Percentiles rank a stretch among this genome's conserved stretches.
These are phyloP conservation scores for Bertia moriformis DNA, from an alignment of 2,329 filamentous ascomycete species.

Conservation along the genomic window DNA sequence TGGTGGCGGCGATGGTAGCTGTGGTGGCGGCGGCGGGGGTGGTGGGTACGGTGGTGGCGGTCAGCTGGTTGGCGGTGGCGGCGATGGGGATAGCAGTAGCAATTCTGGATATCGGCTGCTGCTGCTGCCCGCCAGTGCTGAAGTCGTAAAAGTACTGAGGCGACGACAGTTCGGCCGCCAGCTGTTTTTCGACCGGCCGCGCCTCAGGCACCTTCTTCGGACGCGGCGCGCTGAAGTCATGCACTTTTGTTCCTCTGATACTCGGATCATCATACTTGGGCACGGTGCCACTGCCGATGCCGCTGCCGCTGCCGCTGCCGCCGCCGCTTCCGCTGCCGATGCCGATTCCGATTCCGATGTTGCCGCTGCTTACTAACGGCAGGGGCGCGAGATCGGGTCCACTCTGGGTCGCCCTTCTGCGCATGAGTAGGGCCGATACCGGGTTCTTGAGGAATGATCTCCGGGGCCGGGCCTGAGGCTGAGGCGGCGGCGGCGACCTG, in stretches of 20 bases:
- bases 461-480: slow-evolving; percentile 32
- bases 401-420: slow-evolving; percentile 37
- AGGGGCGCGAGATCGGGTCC: slow-evolving; percentile 25
- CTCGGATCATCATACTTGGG: slow-evolving; percentile 43
- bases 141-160: no score
- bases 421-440: slow-evolving; percentile 41
- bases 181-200: no score
- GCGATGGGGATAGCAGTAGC: not conserved
- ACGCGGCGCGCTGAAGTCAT: slow-evolving; percentile 51
- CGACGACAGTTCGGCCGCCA: no score
- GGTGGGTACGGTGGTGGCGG: not conserved
- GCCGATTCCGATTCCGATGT: no score
- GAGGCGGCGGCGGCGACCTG: slow-evolving; percentile 18
- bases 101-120: not conserved
- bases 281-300: slow-evolving; percentile 18
- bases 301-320: slow-evolving; percentile 6
- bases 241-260: slow-evolving; percentile 48
- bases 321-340: slow-evolving; percentile 9
- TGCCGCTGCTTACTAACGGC: no score
- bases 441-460: slow-evolving; percentile 44
- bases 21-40: not conserved
- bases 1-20: not conserved
- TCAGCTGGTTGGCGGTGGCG: not conserved
- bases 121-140: not conserved
- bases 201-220: slow-evolving; percentile 21